phyloP scores from a whole-genome alignment of 225 moss, liverwort and hornwort species.

The Rhytidiadelphus loreus region DNA sequence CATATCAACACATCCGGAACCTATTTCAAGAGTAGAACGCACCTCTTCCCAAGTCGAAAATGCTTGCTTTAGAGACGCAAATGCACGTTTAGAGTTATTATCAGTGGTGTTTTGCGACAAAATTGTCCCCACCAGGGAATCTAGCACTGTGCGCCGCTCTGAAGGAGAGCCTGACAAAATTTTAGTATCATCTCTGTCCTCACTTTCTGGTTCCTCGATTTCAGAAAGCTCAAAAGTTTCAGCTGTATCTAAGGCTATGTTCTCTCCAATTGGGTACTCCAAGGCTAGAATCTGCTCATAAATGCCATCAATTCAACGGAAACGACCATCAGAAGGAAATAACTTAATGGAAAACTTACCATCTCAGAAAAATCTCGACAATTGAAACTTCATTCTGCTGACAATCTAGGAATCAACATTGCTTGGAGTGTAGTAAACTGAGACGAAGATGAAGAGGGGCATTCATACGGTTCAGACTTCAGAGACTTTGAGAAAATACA shows the following conservation, averaged over 20 bases:
- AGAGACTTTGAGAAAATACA: background rate
- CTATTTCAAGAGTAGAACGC: background rate
- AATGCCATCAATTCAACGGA: background rate
- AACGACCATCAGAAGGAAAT: background rate
- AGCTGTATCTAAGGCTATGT: background rate
- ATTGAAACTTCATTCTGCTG: background rate
- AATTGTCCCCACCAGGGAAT: conserved; percentile 79
- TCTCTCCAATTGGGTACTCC: conserved; percentile 19
- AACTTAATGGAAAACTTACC: background rate
- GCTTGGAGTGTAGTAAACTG: background rate
- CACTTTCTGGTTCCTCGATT: conserved; percentile 3
- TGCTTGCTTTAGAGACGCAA: conserved; percentile 53
- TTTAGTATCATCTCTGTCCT: background rate
- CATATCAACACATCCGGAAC: background rate
- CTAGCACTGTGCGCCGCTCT: conserved; percentile 54
- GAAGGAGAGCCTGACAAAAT: conserved; percentile 30
- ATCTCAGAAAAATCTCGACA: background rate
- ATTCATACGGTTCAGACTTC: background rate
- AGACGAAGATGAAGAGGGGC: background rate
- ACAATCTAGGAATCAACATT: background rate
- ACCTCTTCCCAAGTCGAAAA: conserved; percentile 90
- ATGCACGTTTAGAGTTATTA: conserved; percentile 65
- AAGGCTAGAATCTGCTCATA: conserved; percentile 29
- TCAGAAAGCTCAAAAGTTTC: background rate
- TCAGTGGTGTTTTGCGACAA: conserved; percentile 91